Percentiles rank a stretch among this genome's conserved stretches.
phyloP scores from a whole-genome alignment of 164 flowering plant species.

The Euptelea pleiosperma region DNA sequence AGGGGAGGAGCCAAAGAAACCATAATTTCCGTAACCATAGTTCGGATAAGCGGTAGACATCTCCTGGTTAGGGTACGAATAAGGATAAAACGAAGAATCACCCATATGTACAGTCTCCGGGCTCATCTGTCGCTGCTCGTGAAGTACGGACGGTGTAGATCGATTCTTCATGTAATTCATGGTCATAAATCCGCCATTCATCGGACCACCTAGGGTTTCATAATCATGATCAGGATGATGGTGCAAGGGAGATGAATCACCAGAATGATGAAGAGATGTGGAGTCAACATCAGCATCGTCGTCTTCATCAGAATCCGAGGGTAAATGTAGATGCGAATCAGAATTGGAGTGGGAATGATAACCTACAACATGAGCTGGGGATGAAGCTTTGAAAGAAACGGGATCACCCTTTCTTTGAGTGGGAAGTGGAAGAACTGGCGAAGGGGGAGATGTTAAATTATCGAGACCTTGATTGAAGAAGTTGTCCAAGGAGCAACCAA shows the following conservation, averaged over 20 bases:
- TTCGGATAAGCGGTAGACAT: slow-evolving; percentile 19
- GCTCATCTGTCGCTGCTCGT: slow-evolving; percentile 56
- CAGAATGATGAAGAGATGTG: slow-evolving; percentile 35
- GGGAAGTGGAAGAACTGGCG: slow-evolving; percentile 19
- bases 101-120: slow-evolving; percentile 45
- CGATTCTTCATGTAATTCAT: slow-evolving; percentile 69
- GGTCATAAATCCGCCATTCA: slow-evolving; percentile 28
- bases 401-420: slow-evolving; percentile 17
- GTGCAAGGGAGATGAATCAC: slow-evolving; percentile 31
- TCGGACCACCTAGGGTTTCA: slow-evolving; percentile 11
- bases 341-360: slow-evolving; percentile 29
- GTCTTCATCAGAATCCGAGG: slow-evolving; percentile 31
- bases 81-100: slow-evolving; percentile 36
- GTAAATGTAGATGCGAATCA: slow-evolving; percentile 30
- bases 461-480: slow-evolving; percentile 26
- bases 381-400: neutral
- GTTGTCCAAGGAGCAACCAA: slow-evolving; percentile 32
- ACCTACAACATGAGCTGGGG: neutral
- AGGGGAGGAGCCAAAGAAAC: slow-evolving; percentile 27
- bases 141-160: slow-evolving; percentile 50
- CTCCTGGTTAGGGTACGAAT: slow-evolving; percentile 17
- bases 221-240: slow-evolving; percentile 18
- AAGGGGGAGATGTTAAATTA: slow-evolving; percentile 5
- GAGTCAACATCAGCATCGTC: slow-evolving; percentile 22
- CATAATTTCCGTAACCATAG: slow-evolving; percentile 21